A percentile compares a stretch with the other conserved stretches of the same genome.
Evolutionary conservation across 2,329 filamentous ascomycete genomes (phyloP).

Genomic region (Fusarium goolgardi): DNA sequence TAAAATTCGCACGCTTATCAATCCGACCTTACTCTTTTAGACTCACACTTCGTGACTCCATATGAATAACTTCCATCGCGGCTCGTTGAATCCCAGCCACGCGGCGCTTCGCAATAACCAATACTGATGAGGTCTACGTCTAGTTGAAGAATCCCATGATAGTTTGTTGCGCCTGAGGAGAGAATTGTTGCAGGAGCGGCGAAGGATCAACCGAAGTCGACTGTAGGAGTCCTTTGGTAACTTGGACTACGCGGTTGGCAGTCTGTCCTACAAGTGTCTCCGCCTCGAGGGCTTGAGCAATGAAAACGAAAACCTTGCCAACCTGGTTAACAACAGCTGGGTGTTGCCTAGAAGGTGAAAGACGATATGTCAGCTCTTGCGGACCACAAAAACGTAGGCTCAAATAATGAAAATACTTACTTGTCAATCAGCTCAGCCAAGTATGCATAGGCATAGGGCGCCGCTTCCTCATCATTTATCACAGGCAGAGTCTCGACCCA

Average conservation of each 20-base stretch:
- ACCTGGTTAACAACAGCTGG: constrained; percentile 82
- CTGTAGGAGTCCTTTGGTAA: constrained; percentile 81
- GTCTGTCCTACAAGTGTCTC: constrained; percentile 90
- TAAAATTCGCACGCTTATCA: constrained; percentile 41
- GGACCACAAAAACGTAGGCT: background rate
- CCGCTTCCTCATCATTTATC: constrained; percentile 95
- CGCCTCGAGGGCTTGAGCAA: constrained; percentile 89
- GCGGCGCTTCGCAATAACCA: constrained; percentile 14
- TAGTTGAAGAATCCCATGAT: constrained; percentile 84
- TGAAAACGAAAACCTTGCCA: constrained; percentile 83
- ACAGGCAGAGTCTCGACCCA: constrained; percentile 95
- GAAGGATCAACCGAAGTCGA: constrained; percentile 79
- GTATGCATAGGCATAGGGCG: constrained; percentile 95
- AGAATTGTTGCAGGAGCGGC: constrained; percentile 79
- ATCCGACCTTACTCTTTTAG: constrained; percentile 22
- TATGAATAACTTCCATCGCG: constrained; percentile 26
- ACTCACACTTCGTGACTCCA: constrained; percentile 19
- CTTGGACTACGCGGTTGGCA: constrained; percentile 78
- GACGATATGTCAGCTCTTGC: constrained; percentile 44
- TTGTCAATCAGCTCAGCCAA: constrained; percentile 91
- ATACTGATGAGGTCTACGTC: constrained; percentile 17
- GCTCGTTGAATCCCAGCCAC: constrained; percentile 2
- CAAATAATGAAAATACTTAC: constrained; percentile 68
- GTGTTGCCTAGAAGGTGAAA: constrained; percentile 73
- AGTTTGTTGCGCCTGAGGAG: constrained; percentile 81